phyloP scores from a whole-genome alignment of 2,329 filamentous ascomycete species.

The Juglanconis juglandina region DNA sequence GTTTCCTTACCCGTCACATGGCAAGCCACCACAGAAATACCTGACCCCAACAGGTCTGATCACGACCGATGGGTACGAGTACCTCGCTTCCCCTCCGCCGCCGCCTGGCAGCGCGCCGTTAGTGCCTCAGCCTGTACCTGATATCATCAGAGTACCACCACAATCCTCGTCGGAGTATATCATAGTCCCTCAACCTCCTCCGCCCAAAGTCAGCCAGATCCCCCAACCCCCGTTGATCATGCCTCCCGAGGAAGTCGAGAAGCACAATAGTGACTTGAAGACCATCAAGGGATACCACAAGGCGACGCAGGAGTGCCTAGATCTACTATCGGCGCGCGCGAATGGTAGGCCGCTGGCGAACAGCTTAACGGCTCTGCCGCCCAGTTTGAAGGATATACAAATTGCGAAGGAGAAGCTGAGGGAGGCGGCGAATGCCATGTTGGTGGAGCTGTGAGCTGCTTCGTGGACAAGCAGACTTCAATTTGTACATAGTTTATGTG shows the following conservation, averaged over 20 bases:
- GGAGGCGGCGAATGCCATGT: conserved; percentile 4
- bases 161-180: background rate
- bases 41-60: background rate
- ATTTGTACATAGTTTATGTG: background rate
- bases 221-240: conserved; percentile 3
- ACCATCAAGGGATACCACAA: background rate
- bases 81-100: background rate
- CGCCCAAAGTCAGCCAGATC: background rate
- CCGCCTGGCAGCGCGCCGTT: background rate
- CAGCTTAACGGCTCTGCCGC: conserved; percentile 14
- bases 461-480: background rate
- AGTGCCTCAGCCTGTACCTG: background rate
- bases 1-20: background rate
- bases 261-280: background rate
- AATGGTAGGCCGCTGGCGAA: background rate
- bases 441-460: background rate
- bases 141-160: background rate
- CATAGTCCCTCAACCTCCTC: background rate
- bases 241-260: conserved; percentile 1
- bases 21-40: conserved; percentile 3
- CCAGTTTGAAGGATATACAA: conserved; percentile 10
- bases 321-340: conserved; percentile 4
- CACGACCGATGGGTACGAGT: conserved; percentile 10
- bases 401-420: conserved; percentile 6
- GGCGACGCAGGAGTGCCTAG: conserved; percentile 6